Base-by-base conservation (phyloP, 2,329 filamentous ascomycete species). In the Purpureocillium takamizusanense region DNA sequence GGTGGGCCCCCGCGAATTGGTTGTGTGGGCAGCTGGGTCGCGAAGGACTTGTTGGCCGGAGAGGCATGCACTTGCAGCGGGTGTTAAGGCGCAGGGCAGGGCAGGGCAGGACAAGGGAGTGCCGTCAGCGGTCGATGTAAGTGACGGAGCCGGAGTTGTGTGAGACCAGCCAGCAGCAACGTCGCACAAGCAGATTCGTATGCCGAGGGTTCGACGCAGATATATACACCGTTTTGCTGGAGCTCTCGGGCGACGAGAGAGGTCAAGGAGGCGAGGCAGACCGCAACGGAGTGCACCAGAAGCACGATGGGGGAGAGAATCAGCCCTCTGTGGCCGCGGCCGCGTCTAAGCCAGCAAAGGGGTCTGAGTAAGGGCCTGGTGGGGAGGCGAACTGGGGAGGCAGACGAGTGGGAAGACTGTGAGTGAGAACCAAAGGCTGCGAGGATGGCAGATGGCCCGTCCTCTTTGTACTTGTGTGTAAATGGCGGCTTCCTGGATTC, bases 271-370 rank as follows among this genome's bases (percentile, higher is more conserved):
- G 33, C 33, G 33, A 35, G 33, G 25, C 33, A 29, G 31, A 35
- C 21, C 11, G 4, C 17, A 23, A 21, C n/a, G 23, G 30, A 29
- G 12, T 17, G 16, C 28, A 37, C 9, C 21, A 35, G 28, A 29
- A 25, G 27, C n/a, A 17, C 10, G 28, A 31, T 16, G 23, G 27
- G 29, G 17, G 7, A 27, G 33, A 31, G 33, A 44, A 39, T 46
- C 45, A 54, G 55, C 53, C 55, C 56, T 45, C 50, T 44, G 40
- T 54, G 47, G 51, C 45, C 42, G 42, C 42, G 54, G 46, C 53
- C 47, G 39, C 43, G 48, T 54, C 49, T 53, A 39, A 42, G 42
- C 31, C 32, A 18, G 21, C 36, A 18, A 39, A 37, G 27, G 33
- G 21, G 21, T 25, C 27, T 31, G 30, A 39, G 31, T 33, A 43